A percentile compares a stretch with the other conserved stretches of the same genome.
Evolutionary conservation across 148 eudicot genomes (phyloP).

Genomic region (Rheum nobile): DNA sequence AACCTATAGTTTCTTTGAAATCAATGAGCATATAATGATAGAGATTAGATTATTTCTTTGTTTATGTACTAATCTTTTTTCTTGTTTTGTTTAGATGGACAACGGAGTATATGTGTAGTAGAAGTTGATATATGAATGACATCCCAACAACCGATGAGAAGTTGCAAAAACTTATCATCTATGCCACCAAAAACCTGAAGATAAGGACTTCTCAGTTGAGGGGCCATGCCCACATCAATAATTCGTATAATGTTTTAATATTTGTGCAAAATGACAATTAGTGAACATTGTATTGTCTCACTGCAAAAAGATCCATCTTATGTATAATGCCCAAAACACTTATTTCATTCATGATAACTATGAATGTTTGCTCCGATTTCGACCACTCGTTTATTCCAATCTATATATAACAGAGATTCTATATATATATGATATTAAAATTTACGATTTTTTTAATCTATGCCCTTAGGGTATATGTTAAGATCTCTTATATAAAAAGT

Average conservation of each 20-base stretch:
- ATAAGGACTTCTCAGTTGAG: not conserved
- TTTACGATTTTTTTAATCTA: too few relatives aligned
- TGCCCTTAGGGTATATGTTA: too few relatives aligned
- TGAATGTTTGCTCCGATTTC: not conserved
- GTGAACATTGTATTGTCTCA: constrained; percentile 3
- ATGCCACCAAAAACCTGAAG: constrained; percentile 6
- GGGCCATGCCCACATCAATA: not conserved
- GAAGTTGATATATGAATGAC: not conserved
- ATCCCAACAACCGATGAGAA: constrained; percentile 1
- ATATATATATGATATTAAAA: not conserved
- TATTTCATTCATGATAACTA: constrained; percentile 1
- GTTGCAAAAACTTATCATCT: not conserved
- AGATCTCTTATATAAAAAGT: too few relatives aligned
- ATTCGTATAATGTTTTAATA: not conserved
- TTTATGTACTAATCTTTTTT: not conserved
- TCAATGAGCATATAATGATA: too few relatives aligned
- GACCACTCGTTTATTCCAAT: not conserved
- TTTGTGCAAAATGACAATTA: constrained; percentile 2
- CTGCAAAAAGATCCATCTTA: not conserved
- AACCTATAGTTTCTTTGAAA: not conserved
- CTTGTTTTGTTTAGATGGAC: too few relatives aligned
- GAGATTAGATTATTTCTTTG: not conserved
- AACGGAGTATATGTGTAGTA: not conserved
- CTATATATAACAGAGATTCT: too few relatives aligned
- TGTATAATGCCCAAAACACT: not conserved